phyloP scores from a whole-genome alignment of 257 asterid species.

The Solanum microdontum region DNA sequence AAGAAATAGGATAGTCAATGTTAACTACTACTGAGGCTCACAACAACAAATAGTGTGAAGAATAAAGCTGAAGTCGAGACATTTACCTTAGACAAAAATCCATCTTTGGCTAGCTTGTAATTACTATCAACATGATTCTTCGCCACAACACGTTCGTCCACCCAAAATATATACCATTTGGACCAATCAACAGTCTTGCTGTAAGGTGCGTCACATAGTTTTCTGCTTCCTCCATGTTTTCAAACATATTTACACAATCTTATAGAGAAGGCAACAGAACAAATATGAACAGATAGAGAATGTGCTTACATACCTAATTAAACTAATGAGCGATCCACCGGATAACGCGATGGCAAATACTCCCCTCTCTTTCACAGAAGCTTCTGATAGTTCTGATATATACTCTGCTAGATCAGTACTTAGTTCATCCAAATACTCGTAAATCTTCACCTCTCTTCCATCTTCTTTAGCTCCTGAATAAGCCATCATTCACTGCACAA shows the following conservation, averaged over 20 bases:
- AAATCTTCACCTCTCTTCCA: constrained; percentile 55
- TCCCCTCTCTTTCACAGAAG: constrained; percentile 76
- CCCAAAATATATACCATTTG: constrained; percentile 84
- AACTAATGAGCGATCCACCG: constrained; percentile 75
- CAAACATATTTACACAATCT: background rate
- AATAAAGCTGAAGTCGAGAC: background rate
- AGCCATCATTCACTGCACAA: constrained; percentile 48
- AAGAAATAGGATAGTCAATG: background rate
- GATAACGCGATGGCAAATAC: constrained; percentile 76
- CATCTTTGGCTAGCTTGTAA: constrained; percentile 77
- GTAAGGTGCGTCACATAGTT: constrained; percentile 79
- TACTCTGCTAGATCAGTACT: constrained; percentile 73
- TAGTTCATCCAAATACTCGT: constrained; percentile 55
- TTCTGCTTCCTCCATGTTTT: constrained; percentile 33
- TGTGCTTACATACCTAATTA: constrained; percentile 42
- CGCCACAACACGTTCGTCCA: constrained; percentile 85
- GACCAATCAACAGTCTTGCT: constrained; percentile 88
- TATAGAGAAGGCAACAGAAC: constrained; percentile 11
- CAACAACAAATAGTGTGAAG: background rate
- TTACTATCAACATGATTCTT: constrained; percentile 84
- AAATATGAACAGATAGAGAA: constrained; percentile 6
- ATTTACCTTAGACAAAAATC: constrained; percentile 70
- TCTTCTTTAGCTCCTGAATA: constrained; percentile 28
- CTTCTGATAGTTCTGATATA: constrained; percentile 76
- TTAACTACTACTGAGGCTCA: background rate